A percentile compares a stretch with the other conserved stretches of the same genome.
phyloP scores from a whole-genome alignment of 495 filamentous ascomycete species.

The Neurospora sp. region DNA sequence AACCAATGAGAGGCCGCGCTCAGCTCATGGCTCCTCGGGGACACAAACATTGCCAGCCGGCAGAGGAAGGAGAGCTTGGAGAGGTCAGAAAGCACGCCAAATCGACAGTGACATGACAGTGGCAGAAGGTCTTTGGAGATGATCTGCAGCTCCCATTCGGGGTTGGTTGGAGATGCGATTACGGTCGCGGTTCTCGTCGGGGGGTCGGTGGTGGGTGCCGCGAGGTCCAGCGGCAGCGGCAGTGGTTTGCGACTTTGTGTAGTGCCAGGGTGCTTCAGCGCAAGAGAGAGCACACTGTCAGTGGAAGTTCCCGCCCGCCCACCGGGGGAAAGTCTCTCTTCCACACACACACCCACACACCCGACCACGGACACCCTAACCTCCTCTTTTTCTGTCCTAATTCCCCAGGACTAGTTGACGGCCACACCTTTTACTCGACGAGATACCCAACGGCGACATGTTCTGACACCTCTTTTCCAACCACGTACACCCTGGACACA shows the following conservation, averaged over 20 bases:
- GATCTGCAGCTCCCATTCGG: background rate
- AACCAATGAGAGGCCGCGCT: background rate
- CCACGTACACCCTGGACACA: background rate
- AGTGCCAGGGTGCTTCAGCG: background rate
- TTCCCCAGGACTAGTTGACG: background rate
- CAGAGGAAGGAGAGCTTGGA: background rate
- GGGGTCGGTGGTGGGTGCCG: background rate
- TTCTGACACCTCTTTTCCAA: background rate
- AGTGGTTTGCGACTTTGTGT: background rate
- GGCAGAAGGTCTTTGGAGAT: background rate
- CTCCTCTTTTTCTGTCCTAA: background rate
- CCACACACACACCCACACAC: slow-evolving; percentile 1
- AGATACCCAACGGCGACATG: background rate
- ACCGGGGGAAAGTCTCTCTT: background rate
- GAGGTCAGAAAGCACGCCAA: background rate
- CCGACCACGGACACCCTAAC: slow-evolving; percentile 1
- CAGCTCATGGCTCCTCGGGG: background rate
- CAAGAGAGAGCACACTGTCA: background rate
- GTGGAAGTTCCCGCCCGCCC: background rate
- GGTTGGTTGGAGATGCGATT: background rate
- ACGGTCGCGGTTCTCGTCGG: background rate
- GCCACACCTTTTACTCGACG: background rate
- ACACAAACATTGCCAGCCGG: background rate
- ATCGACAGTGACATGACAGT: background rate
- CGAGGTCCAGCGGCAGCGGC: background rate